phyloP scores from a whole-genome alignment of 1,284 basidiomycete genomes.

The Tilletiaria anomala region DNA sequence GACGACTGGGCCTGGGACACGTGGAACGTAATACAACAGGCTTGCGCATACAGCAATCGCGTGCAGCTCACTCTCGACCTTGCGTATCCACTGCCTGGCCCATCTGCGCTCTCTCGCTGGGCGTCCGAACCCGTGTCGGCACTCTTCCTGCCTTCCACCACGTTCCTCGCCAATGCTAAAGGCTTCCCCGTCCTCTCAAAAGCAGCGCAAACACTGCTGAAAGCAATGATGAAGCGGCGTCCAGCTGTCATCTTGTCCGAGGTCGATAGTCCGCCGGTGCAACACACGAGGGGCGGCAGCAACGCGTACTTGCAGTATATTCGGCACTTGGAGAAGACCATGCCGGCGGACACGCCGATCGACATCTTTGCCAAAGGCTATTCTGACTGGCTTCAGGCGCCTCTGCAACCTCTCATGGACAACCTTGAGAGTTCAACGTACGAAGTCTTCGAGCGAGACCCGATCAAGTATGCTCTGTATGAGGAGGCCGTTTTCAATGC shows the following conservation, averaged over 20 bases:
- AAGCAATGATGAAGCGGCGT: slow-evolving; percentile 7
- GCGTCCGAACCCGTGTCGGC: slow-evolving; percentile 75
- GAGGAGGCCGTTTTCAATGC: slow-evolving; percentile 52
- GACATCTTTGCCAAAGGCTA: slow-evolving; percentile 84
- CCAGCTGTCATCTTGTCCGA: slow-evolving; percentile 18
- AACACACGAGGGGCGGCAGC: slow-evolving; percentile 56
- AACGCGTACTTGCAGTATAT: slow-evolving; percentile 75
- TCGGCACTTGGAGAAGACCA: slow-evolving; percentile 30
- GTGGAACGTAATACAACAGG: slow-evolving; percentile 81
- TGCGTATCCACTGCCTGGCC: slow-evolving; percentile 53
- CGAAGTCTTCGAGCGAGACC: slow-evolving; percentile 93
- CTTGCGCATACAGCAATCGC: slow-evolving; percentile 73
- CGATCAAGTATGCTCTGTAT: slow-evolving; percentile 87
- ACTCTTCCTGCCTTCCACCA: slow-evolving; percentile 71
- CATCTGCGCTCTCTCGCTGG: slow-evolving; percentile 63
- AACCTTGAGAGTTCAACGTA: slow-evolving; percentile 89
- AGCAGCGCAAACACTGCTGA: slow-evolving; percentile 32
- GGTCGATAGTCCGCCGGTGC: slow-evolving; percentile 16
- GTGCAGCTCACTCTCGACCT: slow-evolving; percentile 70
- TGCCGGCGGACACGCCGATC: slow-evolving; percentile 28
- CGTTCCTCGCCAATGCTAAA: slow-evolving; percentile 89
- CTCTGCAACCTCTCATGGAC: slow-evolving; percentile 88
- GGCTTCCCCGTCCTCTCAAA: slow-evolving; percentile 94
- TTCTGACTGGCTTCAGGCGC: slow-evolving; percentile 87
- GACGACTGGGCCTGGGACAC: slow-evolving; percentile 62